Evolutionary conservation across 2,329 filamentous ascomycete genomes (phyloP), one percentile per base, ranked within the genome.

Genomic region (Stylonectria norvegica): DNA sequence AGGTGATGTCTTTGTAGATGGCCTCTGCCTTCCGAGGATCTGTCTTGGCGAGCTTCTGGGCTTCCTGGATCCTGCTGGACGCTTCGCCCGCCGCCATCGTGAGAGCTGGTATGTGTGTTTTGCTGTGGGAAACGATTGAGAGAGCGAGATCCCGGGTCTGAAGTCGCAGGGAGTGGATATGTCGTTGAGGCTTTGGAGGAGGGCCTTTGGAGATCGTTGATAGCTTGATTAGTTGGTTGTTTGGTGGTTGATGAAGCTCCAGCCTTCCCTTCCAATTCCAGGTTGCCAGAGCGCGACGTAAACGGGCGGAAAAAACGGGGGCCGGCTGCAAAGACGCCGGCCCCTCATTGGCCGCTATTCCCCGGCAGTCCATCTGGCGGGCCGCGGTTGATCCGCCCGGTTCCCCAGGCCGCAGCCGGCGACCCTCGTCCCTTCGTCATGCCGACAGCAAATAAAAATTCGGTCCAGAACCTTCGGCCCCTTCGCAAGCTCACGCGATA

Each of bases 1-100:
- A 83, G 53, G 96, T 80, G 62, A 97, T 86, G 41, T 93, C 85
- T 69, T 91, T 89, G 76, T 91, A 97, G 63, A 88, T 81, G 58
- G 78, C 73, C 71, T 95, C 89, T 49, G 91, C 89, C 75, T 93
- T 87, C 59, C 78, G 72, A 52, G 90, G 86, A 62, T 95, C 81
- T 50, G 83, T 78, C 72, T 88, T 89, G 54, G 80, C 79, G 61
- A 91, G 72, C 73, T 86, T 83, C 76, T 91, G 84, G 65, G 89
- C 91, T 78, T 96, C 89, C 69, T 85, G 81, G 77, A 96, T 83
- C 73, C 85, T 70, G 59, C 70, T 68, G 52, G 77, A 78, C 52
- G 77, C 77, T 54, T 80, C 75, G 66, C 68, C 74, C 56, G 73
- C 74, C 58, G 76, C 75, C 77, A 81, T 81, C 51, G 44, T 63